A percentile compares a stretch with the other conserved stretches of the same genome.
These are phyloP conservation scores for Monosporascus sp. DNA, from an alignment of 2,329 filamentous ascomycete species.

Conservation along the genomic window DNA sequence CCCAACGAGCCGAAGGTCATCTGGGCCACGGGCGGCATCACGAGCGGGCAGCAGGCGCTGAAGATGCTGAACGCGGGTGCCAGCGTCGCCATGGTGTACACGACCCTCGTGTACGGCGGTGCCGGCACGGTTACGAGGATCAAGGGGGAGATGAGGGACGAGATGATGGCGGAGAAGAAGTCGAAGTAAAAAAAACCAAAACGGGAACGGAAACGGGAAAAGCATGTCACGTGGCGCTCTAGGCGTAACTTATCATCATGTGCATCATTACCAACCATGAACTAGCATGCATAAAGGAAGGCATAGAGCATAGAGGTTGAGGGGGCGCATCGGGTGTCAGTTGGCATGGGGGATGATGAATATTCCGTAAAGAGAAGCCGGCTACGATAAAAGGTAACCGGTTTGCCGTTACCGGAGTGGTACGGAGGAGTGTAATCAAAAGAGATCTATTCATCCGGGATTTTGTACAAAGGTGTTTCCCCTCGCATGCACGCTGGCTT, in stretches of 20 bases:
- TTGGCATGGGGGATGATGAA: too few relatives aligned
- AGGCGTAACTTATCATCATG: neutral
- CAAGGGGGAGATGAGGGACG: conserved; percentile 54
- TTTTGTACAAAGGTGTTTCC: conserved; percentile 19
- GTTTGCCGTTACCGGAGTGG: too few relatives aligned
- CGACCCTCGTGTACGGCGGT: conserved; percentile 61
- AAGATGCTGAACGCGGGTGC: conserved; percentile 83
- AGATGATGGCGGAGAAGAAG: conserved; percentile 18
- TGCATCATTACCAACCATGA: neutral
- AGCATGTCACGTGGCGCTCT: too few relatives aligned
- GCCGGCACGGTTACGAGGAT: conserved; percentile 60
- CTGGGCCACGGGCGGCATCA: conserved; percentile 91
- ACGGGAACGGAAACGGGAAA: too few relatives aligned
- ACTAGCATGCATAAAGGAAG: too few relatives aligned
- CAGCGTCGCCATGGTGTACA: conserved; percentile 88
- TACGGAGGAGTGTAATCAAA: conserved; percentile 1
- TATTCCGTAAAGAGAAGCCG: too few relatives aligned
- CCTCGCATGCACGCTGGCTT: conserved; percentile 17
- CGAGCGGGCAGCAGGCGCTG: conserved; percentile 76
- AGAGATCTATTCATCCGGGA: conserved; percentile 21
- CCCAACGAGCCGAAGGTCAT: conserved; percentile 62
- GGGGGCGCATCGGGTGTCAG: too few relatives aligned
- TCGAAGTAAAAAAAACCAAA: neutral
- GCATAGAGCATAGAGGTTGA: too few relatives aligned
- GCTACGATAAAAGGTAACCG: too few relatives aligned